Percentiles rank a stretch among this genome's conserved stretches.
Conservation (phyloP, 78 protist genomes). For the Dictyostelium capitatum region DNA sequence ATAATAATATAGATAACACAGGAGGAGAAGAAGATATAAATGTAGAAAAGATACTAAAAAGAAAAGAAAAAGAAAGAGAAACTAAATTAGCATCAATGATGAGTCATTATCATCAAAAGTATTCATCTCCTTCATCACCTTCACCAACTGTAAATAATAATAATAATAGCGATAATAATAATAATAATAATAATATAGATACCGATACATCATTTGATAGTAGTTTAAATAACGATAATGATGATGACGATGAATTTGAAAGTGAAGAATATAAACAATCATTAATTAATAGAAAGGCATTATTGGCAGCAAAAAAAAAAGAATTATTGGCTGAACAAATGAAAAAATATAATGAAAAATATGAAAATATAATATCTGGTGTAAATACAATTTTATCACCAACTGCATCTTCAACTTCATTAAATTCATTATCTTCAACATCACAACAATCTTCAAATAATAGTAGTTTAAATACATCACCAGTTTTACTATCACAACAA, state of each 20-base stretch:
- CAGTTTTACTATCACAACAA: background rate
- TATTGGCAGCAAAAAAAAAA: background rate
- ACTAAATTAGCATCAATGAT: constrained; percentile 62
- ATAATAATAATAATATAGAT: background rate
- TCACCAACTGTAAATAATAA: background rate
- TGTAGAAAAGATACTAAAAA: constrained; percentile 21
- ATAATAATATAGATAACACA: background rate
- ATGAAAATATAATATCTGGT: constrained; percentile 31
- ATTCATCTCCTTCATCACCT: constrained; percentile 6
- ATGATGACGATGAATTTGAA: background rate
- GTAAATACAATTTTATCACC: constrained; percentile 47
- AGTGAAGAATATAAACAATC: background rate
- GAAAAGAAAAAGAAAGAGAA: constrained; percentile 68
- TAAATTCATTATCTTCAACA: background rate
- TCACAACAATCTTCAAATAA: background rate
- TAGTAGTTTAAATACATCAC: constrained; percentile 17
- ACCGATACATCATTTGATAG: background rate
- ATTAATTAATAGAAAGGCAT: background rate
- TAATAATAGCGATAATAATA: background rate
- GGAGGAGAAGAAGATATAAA: constrained; percentile 17
- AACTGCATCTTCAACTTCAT: constrained; percentile 26
- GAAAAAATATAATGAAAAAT: constrained; percentile 66
- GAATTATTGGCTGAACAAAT: constrained; percentile 56
- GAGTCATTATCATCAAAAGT: constrained; percentile 50
- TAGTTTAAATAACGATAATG: background rate